Evolutionary conservation across 805 yeast genomes (phyloP).

Genomic region (Wickerhamiella azyma): DNA sequence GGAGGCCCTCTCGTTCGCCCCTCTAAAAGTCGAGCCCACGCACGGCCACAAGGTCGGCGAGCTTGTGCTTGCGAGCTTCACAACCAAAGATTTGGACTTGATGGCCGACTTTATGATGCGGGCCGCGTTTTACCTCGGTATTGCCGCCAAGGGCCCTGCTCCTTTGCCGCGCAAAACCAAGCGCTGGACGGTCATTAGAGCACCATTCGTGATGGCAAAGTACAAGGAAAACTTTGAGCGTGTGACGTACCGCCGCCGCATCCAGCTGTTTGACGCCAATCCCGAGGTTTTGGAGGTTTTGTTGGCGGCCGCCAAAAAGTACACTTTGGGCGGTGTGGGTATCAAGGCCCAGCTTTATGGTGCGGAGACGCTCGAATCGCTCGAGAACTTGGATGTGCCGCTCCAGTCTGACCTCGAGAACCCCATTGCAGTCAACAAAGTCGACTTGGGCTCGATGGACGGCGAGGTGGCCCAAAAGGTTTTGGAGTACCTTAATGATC

Average conservation of each 20-base stretch:
- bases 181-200: constrained; percentile 83
- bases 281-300: constrained; percentile 74
- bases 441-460: constrained; percentile 21
- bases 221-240: constrained; percentile 90
- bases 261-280: constrained; percentile 71
- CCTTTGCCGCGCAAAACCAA: constrained; percentile 60
- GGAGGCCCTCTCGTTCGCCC: constrained; percentile 68
- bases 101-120: constrained; percentile 77
- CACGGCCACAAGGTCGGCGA: constrained; percentile 73
- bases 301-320: constrained; percentile 63
- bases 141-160: constrained; percentile 67
- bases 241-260: constrained; percentile 59
- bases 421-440: constrained; percentile 19
- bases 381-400: constrained; percentile 18
- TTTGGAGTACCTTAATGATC: constrained; percentile 53
- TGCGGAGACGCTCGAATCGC: constrained; percentile 35
- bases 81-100: constrained; percentile 54
- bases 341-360: constrained; percentile 58
- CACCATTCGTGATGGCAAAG: constrained; percentile 91
- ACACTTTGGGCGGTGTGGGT: constrained; percentile 71
- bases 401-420: constrained; percentile 15
- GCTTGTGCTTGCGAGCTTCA: constrained; percentile 51
- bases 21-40: constrained; percentile 50
- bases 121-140: constrained; percentile 79
- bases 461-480: constrained; percentile 54